Percentiles rank a stretch among this genome's conserved stretches.
phyloP scores from a whole-genome alignment of 2,329 filamentous ascomycete genomes.

The Verticillium nonalfalfae region DNA sequence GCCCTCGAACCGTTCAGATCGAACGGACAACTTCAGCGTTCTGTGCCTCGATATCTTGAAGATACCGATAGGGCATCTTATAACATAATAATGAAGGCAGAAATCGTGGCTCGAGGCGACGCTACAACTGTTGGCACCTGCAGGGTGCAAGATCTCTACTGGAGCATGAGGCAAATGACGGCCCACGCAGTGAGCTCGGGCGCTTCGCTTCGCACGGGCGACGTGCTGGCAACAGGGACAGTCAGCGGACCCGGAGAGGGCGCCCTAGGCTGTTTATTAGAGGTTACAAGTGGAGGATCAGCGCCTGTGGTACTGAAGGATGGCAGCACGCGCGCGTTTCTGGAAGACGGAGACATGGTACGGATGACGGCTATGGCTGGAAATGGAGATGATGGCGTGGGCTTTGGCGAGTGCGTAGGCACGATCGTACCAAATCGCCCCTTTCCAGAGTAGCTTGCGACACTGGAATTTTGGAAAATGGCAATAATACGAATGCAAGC shows the following conservation, averaged over 20 bases:
- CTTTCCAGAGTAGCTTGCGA: not conserved
- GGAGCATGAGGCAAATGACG: conserved; percentile 29
- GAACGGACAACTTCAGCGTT: conserved; percentile 14
- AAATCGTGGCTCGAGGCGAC: conserved; percentile 16
- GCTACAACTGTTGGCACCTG: conserved; percentile 20
- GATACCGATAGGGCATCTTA: conserved; percentile 28
- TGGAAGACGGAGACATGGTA: conserved; percentile 33
- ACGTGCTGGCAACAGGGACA: conserved; percentile 35
- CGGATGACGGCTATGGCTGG: conserved; percentile 28
- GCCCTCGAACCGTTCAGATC: conserved; percentile 55
- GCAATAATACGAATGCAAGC: not conserved
- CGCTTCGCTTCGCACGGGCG: conserved; percentile 28
- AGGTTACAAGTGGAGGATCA: conserved; percentile 28
- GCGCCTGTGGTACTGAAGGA: conserved; percentile 18
- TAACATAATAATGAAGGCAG: conserved; percentile 20
- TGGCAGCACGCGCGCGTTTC: conserved; percentile 23
- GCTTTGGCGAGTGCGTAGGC: conserved; percentile 29
- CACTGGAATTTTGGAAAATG: no score
- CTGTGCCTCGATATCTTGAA: conserved; percentile 22
- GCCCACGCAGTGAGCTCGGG: conserved; percentile 29
- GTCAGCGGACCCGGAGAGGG: conserved; percentile 26
- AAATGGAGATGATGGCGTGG: conserved; percentile 33
- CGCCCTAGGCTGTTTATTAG: conserved; percentile 31
- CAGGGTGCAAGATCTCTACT: conserved; percentile 26
- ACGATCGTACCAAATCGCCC: conserved; percentile 5